Conservation (phyloP, 225 moss, liverwort and hornwort species). For the Lunularia cruciata region DNA sequence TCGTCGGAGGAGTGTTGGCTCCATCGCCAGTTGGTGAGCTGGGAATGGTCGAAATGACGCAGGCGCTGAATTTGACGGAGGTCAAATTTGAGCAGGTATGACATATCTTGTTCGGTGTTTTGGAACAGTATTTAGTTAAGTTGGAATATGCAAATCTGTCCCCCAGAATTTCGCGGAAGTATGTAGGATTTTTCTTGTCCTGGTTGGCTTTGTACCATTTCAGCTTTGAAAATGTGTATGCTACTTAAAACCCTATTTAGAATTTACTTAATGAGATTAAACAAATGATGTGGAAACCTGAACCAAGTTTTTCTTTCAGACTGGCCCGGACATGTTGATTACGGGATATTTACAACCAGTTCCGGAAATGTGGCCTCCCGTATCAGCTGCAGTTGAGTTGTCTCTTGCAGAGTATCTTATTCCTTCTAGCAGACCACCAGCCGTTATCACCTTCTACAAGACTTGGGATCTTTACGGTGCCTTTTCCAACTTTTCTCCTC, state of each 20-base stretch:
- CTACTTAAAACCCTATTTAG: too few species aligned
- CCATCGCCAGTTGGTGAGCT: conserved; percentile 92
- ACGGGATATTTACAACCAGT: conserved; percentile 76
- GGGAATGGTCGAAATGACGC: conserved; percentile 98
- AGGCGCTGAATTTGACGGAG: conserved; percentile 78
- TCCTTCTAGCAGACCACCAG: conserved; percentile 36
- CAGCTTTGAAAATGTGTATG: too few species aligned
- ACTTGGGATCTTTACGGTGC: conserved; percentile 88
- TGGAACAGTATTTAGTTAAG: too few species aligned
- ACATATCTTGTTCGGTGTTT: neutral
- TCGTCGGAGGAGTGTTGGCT: conserved; percentile 81
- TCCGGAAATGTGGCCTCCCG: conserved; percentile 51
- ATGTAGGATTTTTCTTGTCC: too few species aligned
- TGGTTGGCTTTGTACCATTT: neutral
- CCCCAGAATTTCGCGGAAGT: too few species aligned
- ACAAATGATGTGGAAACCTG: too few species aligned
- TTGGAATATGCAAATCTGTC: too few species aligned
- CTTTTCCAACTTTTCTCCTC: conserved; percentile 75
- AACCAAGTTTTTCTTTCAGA: too few species aligned
- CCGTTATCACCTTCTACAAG: conserved; percentile 72
- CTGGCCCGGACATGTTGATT: conserved; percentile 85
- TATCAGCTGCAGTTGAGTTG: conserved; percentile 47
- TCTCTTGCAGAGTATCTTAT: conserved; percentile 33
- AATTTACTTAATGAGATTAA: too few species aligned
- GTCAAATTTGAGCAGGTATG: conserved; percentile 77